phyloP scores from a whole-genome alignment of 306 rosid species.

The Cicer yamashitae region DNA sequence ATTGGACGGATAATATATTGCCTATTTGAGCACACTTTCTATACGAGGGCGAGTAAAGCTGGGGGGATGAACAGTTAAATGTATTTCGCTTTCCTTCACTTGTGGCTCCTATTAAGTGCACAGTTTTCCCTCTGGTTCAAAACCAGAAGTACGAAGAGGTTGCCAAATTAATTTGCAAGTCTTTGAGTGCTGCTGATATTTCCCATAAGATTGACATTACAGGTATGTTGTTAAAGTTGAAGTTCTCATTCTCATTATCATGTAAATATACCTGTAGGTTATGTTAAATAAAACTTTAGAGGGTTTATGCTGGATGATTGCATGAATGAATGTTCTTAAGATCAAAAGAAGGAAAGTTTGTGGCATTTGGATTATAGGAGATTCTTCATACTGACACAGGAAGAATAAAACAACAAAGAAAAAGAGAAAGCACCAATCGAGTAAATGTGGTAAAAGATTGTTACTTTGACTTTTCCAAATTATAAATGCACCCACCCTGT shows the following conservation, averaged over 20 bases:
- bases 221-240: conserved; percentile 53
- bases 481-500: neutral
- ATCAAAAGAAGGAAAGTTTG: neutral
- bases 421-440: neutral
- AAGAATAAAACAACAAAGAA: neutral
- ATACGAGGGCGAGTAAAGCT: conserved; percentile 79
- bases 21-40: conserved; percentile 89
- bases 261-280: neutral
- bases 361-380: no score
- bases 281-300: neutral
- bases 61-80: conserved; percentile 82
- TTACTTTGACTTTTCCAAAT: neutral
- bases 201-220: conserved; percentile 85
- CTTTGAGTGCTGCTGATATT: conserved; percentile 75
- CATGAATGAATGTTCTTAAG: conserved; percentile 14
- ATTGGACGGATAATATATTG: conserved; percentile 92
- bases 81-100: conserved; percentile 87
- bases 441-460: neutral
- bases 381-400: no score
- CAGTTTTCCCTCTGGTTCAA: conserved; percentile 97
- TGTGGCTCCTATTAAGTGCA: conserved; percentile 96
- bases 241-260: neutral
- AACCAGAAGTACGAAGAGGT: conserved; percentile 79
- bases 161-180: conserved; percentile 81
- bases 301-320: conserved; percentile 19